These are phyloP conservation scores for Beta lomatogona DNA, from an alignment of 179 eudicot genomes.

Conservation along the genomic window DNA sequence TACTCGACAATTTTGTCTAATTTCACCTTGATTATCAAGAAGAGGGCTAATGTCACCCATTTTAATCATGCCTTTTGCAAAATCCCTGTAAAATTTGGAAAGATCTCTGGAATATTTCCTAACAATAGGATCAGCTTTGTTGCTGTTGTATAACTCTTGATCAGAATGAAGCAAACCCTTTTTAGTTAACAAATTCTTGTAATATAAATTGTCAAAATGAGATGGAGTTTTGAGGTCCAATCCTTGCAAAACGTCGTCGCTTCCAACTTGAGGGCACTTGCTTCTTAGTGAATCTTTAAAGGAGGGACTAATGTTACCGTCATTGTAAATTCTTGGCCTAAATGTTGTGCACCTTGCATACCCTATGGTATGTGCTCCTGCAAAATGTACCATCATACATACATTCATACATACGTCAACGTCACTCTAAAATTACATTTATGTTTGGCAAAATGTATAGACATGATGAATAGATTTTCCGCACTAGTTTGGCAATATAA, in stretches of 20 bases:
- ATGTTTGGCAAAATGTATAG: not conserved
- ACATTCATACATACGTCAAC: not conserved
- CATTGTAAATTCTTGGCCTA: slow-evolving; percentile 38
- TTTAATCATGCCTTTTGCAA: slow-evolving; percentile 39
- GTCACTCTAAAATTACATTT: not conserved
- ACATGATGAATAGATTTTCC: not conserved
- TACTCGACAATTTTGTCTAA: slow-evolving; percentile 44
- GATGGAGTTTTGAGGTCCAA: slow-evolving; percentile 37
- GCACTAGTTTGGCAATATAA: no score
- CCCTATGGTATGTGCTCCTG: slow-evolving; percentile 48
- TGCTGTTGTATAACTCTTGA: slow-evolving; percentile 38
- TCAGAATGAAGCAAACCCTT: slow-evolving; percentile 50
- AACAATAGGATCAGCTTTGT: slow-evolving; percentile 25
- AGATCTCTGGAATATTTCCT: slow-evolving; percentile 32
- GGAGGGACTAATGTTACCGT: slow-evolving; percentile 17
- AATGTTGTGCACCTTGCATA: slow-evolving; percentile 37
- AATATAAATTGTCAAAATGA: slow-evolving; percentile 40
- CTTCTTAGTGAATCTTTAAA: slow-evolving; percentile 22
- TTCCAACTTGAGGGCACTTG: slow-evolving; percentile 31
- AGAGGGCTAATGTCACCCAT: slow-evolving; percentile 54
- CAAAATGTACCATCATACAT: not conserved
- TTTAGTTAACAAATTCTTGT: slow-evolving; percentile 29
- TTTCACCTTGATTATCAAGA: slow-evolving; percentile 37
- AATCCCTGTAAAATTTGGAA: slow-evolving; percentile 27
- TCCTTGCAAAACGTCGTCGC: slow-evolving; percentile 32